Conservation (phyloP, 306 rosid genomes). For the Mimosa pudica region DNA sequence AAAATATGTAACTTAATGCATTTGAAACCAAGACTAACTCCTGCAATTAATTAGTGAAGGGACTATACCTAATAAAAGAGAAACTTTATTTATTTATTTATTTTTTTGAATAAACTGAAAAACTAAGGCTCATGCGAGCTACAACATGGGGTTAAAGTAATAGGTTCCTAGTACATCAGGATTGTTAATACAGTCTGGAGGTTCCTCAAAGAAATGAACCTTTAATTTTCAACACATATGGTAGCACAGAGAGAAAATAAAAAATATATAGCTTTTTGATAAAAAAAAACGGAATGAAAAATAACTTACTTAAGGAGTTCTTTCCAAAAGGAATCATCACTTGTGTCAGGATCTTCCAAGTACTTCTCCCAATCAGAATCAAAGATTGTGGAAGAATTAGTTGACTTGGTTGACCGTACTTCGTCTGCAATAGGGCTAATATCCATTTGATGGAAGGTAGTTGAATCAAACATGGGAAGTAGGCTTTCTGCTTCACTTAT, state of each 20-base stretch:
- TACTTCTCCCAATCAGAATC: conserved; percentile 71
- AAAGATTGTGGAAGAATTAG: conserved; percentile 41
- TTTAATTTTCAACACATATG: neutral
- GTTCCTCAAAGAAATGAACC: too few relatives aligned
- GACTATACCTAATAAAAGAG: neutral
- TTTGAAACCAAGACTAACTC: too few relatives aligned
- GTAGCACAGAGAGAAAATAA: neutral
- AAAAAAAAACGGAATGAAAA: too few relatives aligned
- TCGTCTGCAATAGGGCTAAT: conserved; percentile 32
- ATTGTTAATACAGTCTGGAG: too few relatives aligned
- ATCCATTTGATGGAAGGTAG: conserved; percentile 44
- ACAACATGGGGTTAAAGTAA: too few relatives aligned
- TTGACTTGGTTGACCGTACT: conserved; percentile 32
- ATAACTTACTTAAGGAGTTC: conserved; percentile 67
- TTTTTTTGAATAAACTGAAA: too few relatives aligned
- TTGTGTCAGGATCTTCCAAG: conserved; percentile 61
- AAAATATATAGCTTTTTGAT: too few relatives aligned
- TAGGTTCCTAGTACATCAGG: too few relatives aligned
- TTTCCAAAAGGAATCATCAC: conserved; percentile 67
- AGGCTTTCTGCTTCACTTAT: conserved; percentile 32
- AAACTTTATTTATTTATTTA: too few relatives aligned
- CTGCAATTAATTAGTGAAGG: too few relatives aligned
- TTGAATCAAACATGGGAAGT: conserved; percentile 38
- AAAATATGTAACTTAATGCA: too few relatives aligned
- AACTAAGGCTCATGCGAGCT: too few relatives aligned